phyloP scores from a whole-genome alignment of 2,329 filamentous ascomycete genomes.

The Xylaria multiplex region DNA sequence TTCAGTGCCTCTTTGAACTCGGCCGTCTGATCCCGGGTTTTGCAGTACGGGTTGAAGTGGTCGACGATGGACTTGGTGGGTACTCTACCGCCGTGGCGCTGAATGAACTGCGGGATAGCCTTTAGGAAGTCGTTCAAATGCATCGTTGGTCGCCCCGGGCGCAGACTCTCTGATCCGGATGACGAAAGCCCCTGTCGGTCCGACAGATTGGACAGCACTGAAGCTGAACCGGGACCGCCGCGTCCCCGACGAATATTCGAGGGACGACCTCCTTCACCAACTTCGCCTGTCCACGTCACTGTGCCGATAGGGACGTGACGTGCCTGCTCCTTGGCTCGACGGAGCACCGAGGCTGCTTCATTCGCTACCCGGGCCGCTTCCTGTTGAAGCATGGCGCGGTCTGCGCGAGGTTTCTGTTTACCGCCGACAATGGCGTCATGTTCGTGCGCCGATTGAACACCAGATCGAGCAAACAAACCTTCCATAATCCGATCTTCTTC shows the following conservation, averaged over 20 bases:
- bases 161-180: constrained; percentile 59
- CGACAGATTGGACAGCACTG: constrained; percentile 66
- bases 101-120: constrained; percentile 79
- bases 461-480: constrained; percentile 85
- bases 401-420: constrained; percentile 75
- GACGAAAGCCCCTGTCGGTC: constrained; percentile 61
- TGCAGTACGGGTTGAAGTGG: constrained; percentile 86
- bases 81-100: constrained; percentile 78
- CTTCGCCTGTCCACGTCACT: constrained; percentile 92
- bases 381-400: constrained; percentile 79
- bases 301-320: constrained; percentile 80
- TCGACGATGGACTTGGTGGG: constrained; percentile 88
- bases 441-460: constrained; percentile 89
- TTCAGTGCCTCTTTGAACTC: constrained; percentile 87
- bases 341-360: constrained; percentile 79
- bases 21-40: constrained; percentile 71
- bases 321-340: constrained; percentile 77
- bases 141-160: constrained; percentile 25
- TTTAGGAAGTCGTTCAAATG: constrained; percentile 51
- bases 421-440: constrained; percentile 91
- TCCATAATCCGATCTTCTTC: constrained; percentile 85
- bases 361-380: constrained; percentile 85
- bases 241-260: constrained; percentile 60
- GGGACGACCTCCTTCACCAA: constrained; percentile 79
- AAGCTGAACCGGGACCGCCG: constrained; percentile 63